Conservation (phyloP, 129 eudicot species). For the Flaveria robusta region DNA sequence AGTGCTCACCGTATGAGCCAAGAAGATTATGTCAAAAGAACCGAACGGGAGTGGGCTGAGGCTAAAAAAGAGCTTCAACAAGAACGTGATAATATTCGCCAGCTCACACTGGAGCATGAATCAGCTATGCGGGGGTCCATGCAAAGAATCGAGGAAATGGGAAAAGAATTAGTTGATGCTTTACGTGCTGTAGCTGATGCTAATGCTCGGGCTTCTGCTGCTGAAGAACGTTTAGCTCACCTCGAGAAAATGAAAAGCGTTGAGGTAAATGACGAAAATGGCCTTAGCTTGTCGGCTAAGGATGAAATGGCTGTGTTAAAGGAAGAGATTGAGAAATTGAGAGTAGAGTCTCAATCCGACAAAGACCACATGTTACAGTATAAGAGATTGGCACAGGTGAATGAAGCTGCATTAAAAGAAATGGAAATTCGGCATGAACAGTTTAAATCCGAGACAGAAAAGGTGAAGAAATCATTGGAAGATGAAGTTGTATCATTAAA, state of each 20-base stretch:
- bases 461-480: conserved; percentile 63
- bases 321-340: conserved; percentile 70
- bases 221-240: conserved; percentile 76
- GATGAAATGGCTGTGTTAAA: conserved; percentile 47
- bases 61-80: conserved; percentile 87
- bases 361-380: conserved; percentile 90
- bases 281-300: conserved; percentile 29
- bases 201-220: conserved; percentile 75
- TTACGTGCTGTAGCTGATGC: conserved; percentile 72
- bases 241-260: conserved; percentile 52
- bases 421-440: conserved; percentile 72
- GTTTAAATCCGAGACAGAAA: conserved; percentile 65
- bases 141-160: conserved; percentile 72
- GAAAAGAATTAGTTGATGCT: conserved; percentile 65
- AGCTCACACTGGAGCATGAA: conserved; percentile 63
- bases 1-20: conserved; percentile 61
- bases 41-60: conserved; percentile 98
- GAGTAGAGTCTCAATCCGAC: conserved; percentile 58
- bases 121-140: conserved; percentile 60
- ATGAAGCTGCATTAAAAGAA: conserved; percentile 80
- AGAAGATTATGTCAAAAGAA: conserved; percentile 63
- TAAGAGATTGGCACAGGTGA: conserved; percentile 80
- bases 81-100: conserved; percentile 69
- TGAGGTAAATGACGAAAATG: conserved; percentile 38
- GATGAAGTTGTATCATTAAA: conserved; percentile 64